Evolutionary conservation across 1,284 basidiomycete genomes (phyloP), one percentile per base, ranked within the genome.

Genomic region (Sporisorium iseilematis-ciliati): DNA sequence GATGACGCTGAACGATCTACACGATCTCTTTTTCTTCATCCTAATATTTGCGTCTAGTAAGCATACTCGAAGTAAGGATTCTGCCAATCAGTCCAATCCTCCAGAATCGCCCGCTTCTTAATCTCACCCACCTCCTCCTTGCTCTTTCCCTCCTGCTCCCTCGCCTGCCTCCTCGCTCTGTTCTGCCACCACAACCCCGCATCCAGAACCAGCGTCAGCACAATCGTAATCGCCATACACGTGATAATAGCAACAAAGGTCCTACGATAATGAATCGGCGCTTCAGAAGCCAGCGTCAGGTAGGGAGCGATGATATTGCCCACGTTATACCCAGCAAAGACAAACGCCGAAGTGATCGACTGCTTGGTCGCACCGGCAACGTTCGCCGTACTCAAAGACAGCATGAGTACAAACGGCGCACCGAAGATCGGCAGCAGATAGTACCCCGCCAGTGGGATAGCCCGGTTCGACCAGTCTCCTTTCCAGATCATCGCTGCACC

Each of bases 301-400:
- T 87, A 88, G 0, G 87, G 68, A 16, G 65, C 69, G 4, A 65
- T 52, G 25, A 76, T 65, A 56, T 82, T 82, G 21, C 77, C 80
- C 6, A 80, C 72, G 55, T 81, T 82, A 68, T 84, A 88, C 5
- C 86, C 87, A 4, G 87, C 75, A 58, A 88, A 87, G 65, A 87
- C 85, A 21, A 85, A 83, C 0, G 83, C 86, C 7, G 71, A 77
- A 0, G 85, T 80, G 35, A 87, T 82, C 11, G 86, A 85, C 70
- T 87, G 87, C 75, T 89, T 88, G 12, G 88, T 88, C 0, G 85
- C 80, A 16, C 88, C 88, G 0, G 86, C 85, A 4, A 87, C 84
- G 74, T 88, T 88, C 33, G 86, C 83, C 2, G 86, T 82, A 4
- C 86, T 85, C 4, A 87, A 75, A 7, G 87, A 83, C 25, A 88